Evolutionary conservation across 2,329 filamentous ascomycete species (phyloP), one percentile per base, ranked within the genome.

Genomic region (Cladosporium sp.): DNA sequence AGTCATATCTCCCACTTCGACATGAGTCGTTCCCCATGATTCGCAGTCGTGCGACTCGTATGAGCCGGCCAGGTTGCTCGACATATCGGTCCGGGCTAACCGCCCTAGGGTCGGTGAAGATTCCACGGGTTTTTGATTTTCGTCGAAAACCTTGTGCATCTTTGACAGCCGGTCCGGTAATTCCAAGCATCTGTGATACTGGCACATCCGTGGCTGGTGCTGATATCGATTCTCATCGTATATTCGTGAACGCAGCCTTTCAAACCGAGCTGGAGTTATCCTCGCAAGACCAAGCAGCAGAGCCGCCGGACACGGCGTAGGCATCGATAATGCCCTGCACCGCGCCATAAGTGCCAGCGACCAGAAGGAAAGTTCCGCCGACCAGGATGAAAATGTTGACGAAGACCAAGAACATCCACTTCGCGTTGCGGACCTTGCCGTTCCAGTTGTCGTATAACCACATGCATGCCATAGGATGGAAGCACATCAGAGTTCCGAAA

Each of bases 361-460:
- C 74, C 8, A 79, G 74, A 64, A 84, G 71, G 67, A 84, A 84
- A 0, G 79, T 26, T 0, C 81, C 81, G 5, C 83, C 65, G 1
- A 79, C 49, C 5, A 83, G 75, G 58, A 84, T 67, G 0, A 79
- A 66, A 10, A 5, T 79, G 68, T 21, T 67, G 69, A 66, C 66
- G 78, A 83, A 30, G 76, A 64, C 0, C 71, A 64, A 69, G 76
- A 78, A 63, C 77, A 73, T 53, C 67, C 64, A 4, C 72, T 7
- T 2, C 64, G 72, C 0, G 80, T 81, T 18, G 69, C 77, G 67
- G 71, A 63, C 59, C 74, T 74, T 67, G 81, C 81, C 49, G 32
- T 77, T 67, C 2, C 71, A 65, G 66, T 83, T 79, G 64, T 83
- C 82, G 67, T 82, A 81, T 8, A 85, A 69, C 83, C 83, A 85